Evolutionary conservation across 768 basidiomycete species (phyloP), one percentile per base, ranked within the genome.

Genomic region (Amanita rimosa): DNA sequence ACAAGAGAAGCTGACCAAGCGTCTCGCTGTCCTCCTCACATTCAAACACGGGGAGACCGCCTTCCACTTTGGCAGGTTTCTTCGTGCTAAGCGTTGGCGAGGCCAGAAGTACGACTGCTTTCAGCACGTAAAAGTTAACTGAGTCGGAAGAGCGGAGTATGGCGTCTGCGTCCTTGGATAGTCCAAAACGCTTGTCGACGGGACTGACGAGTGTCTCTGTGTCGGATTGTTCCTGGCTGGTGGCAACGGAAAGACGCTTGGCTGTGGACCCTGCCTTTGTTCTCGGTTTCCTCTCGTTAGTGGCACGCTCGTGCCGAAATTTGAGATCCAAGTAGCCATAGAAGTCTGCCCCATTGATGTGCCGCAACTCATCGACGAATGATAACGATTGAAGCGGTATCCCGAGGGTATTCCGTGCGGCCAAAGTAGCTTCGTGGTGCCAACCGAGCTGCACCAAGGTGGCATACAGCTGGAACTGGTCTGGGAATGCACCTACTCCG

Each of bases 21-120:
- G 39, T 49, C 10, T 41, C 38, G 13, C 39, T 40, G 19, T 41
- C 39, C 24, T 49, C 48, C 4, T 49, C 48, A 17, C 41, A 22
- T 10, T 35, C 37, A 14, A 49, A 40, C 9, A 49, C 17, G 6
- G 48, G 48, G 9, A 47, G 46, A 16, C 36, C 26, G 2, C 16
- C 34, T 22, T 36, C 36, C 14, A 14, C 24, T 47, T 45, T 47
- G 24, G 35, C 16, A 21, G 36, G 14, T 14, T 17, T 36, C 66
- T 66, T 68, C 37, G 49, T 56, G 17, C 48, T 46, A 46, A 67
- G 66, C 11, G 65, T 46, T 3, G 64, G 57, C 0, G 69, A 68
- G 4, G 57, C 55, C 7, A 63, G 33, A 8, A 60, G 52, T 4
- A 69, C 53, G 1, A 67, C 48, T 8, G 47, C 41, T 46, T 60